Conservation (phyloP, 441 rosid species). For the Gossypium davidsonii region DNA sequence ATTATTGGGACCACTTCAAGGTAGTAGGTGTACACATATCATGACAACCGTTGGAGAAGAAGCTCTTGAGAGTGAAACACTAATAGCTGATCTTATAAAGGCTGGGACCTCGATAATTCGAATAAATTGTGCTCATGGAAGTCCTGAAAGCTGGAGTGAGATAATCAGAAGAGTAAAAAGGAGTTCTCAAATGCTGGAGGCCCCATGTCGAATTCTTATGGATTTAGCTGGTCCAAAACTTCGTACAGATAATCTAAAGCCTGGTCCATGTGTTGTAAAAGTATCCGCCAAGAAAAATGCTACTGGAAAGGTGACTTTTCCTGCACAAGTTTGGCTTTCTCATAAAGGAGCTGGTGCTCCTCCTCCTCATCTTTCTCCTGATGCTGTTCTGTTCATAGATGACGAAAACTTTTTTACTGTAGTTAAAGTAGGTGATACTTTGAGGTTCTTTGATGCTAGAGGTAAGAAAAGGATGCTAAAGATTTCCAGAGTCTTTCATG, state of each 20-base stretch:
- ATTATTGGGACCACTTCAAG: constrained; percentile 40
- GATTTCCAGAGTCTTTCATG: constrained; percentile 39
- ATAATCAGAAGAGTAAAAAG: constrained; percentile 50
- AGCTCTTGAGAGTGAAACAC: constrained; percentile 42
- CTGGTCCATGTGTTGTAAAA: constrained; percentile 59
- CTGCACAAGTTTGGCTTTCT: constrained; percentile 58
- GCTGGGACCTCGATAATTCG: constrained; percentile 58
- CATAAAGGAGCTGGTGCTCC: constrained; percentile 42
- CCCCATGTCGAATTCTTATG: constrained; percentile 64
- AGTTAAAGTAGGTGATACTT: constrained; percentile 42
- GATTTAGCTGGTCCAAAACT: constrained; percentile 79
- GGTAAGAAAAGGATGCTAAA: constrained; percentile 46
- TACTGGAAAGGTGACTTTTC: constrained; percentile 39
- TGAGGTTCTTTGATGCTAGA: constrained; percentile 50
- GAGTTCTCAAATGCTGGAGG: constrained; percentile 54
- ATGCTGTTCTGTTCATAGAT: constrained; percentile 42
- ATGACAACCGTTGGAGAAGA: constrained; percentile 68
- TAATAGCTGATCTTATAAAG: constrained; percentile 42
- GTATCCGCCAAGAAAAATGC: constrained; percentile 55
- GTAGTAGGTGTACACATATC: constrained; percentile 40
- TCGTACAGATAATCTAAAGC: constrained; percentile 47
- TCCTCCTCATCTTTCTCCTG: constrained; percentile 46
- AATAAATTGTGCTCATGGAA: constrained; percentile 69
- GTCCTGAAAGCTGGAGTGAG: constrained; percentile 53
- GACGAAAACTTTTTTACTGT: constrained; percentile 34